These are phyloP conservation scores for Zalerion maritima DNA, from an alignment of 495 filamentous ascomycete genomes.

Conservation along the genomic window DNA sequence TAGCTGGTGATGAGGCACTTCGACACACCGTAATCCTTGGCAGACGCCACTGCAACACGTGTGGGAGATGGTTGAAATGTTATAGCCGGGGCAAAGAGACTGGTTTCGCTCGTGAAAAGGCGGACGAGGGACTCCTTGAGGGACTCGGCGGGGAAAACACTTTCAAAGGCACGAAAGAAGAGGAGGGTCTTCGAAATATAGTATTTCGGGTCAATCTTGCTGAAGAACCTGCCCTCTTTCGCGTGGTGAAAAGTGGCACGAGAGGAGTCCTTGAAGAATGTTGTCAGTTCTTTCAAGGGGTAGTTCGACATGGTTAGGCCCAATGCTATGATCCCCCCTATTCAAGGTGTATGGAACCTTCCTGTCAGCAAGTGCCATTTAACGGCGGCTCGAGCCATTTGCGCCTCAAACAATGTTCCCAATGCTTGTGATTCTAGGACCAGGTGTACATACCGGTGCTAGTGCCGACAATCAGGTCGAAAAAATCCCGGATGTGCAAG, in stretches of 20 bases:
- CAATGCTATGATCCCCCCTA: constrained; percentile 4
- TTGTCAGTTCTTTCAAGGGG: constrained; percentile 2
- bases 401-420: no score
- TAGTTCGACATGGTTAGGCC: constrained; percentile 3
- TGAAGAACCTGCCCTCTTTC: constrained; percentile 1
- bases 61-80: constrained; percentile 1
- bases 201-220: constrained; percentile 1
- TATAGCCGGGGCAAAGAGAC: constrained; percentile 3
- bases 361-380: not conserved
- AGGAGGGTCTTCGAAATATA: constrained; percentile 2
- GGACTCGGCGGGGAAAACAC: constrained; percentile 4
- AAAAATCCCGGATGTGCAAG: not conserved
- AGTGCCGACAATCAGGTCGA: not conserved
- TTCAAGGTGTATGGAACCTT: not conserved
- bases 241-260: constrained; percentile 1
- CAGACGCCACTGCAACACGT: constrained; percentile 5
- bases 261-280: constrained; percentile 2
- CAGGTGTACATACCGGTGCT: no score
- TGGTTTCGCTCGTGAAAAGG: constrained; percentile 1
- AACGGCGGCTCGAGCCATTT: no score
- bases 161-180: constrained; percentile 3
- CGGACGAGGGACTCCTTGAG: constrained; percentile 1
- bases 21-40: constrained; percentile 3
- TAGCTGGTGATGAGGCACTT: constrained; percentile 5
- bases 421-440: no score